These are phyloP conservation scores for Fremontodendron californicum DNA, from an alignment of 345 rosid genomes.

Conservation along the genomic window DNA sequence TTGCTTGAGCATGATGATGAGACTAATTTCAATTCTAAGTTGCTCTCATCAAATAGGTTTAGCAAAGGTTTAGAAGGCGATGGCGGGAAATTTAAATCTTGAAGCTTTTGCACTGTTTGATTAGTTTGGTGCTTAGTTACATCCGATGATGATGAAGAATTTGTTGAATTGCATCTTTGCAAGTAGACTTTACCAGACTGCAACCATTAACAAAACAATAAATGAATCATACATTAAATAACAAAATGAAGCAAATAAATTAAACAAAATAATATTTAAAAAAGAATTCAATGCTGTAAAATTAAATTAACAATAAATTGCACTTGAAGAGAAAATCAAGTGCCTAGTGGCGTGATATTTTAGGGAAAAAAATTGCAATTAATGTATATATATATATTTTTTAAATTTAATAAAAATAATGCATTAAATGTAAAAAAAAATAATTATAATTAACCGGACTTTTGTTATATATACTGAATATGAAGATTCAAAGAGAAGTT, in stretches of 20 bases:
- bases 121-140: constrained; percentile 29
- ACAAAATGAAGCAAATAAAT: neutral
- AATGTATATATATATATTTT: too few species aligned
- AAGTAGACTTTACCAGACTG: constrained; percentile 90
- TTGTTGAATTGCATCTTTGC: constrained; percentile 56
- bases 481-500: neutral
- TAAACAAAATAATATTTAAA: too few species aligned
- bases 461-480: too few species aligned
- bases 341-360: too few species aligned
- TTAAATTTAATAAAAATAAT: too few species aligned
- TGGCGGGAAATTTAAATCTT: constrained; percentile 68
- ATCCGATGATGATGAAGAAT: constrained; percentile 36
- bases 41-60: constrained; percentile 49
- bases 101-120: constrained; percentile 51
- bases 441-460: neutral
- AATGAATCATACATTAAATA: neutral
- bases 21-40: constrained; percentile 43
- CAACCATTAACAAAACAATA: constrained; percentile 6
- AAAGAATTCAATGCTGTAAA: too few species aligned
- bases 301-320: too few species aligned
- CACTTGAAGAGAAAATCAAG: too few species aligned
- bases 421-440: neutral
- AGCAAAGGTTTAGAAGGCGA: constrained; percentile 30
- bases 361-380: too few species aligned
- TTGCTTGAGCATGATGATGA: constrained; percentile 19